These are phyloP conservation scores for Circinella umbellata DNA, from an alignment of 371 early-diverging fungal species.

Conservation along the genomic window DNA sequence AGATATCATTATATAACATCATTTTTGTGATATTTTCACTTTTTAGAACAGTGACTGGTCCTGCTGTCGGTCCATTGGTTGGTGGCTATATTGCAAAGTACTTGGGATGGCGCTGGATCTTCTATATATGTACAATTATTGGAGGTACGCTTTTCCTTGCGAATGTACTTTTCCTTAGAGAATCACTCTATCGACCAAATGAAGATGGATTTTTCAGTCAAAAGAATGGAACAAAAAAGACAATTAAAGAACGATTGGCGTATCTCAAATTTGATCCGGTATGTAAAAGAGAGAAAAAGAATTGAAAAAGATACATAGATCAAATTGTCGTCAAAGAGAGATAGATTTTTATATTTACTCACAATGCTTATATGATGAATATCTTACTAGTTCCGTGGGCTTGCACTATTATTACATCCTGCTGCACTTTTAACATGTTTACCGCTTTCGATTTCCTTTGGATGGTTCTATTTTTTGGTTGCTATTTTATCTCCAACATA, in stretches of 20 bases:
- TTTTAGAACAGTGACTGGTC: constrained; percentile 53
- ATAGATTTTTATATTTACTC: neutral
- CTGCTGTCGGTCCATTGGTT: constrained; percentile 57
- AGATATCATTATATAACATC: too few relatives aligned
- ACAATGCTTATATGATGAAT: neutral
- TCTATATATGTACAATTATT: constrained; percentile 55
- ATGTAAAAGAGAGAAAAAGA: neutral
- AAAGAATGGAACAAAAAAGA: neutral
- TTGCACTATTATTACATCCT: constrained; percentile 24
- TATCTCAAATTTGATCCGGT: constrained; percentile 44
- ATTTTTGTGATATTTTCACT: neutral
- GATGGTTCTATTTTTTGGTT: constrained; percentile 53
- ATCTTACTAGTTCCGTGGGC: constrained; percentile 28
- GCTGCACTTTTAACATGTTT: constrained; percentile 29
- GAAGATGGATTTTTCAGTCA: neutral
- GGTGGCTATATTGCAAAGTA: constrained; percentile 60
- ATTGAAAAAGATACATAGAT: too few relatives aligned
- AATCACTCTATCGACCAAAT: constrained; percentile 44
- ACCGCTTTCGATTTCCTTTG: constrained; percentile 42
- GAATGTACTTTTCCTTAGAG: constrained; percentile 49
- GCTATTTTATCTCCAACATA: constrained; percentile 50
- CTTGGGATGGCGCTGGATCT: constrained; percentile 64
- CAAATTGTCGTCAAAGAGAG: too few relatives aligned
- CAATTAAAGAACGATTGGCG: neutral
- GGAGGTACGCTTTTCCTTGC: constrained; percentile 48